Evolutionary conservation across 495 filamentous ascomycete genomes (phyloP).

Genomic region (Trichoderma asperelloides): DNA sequence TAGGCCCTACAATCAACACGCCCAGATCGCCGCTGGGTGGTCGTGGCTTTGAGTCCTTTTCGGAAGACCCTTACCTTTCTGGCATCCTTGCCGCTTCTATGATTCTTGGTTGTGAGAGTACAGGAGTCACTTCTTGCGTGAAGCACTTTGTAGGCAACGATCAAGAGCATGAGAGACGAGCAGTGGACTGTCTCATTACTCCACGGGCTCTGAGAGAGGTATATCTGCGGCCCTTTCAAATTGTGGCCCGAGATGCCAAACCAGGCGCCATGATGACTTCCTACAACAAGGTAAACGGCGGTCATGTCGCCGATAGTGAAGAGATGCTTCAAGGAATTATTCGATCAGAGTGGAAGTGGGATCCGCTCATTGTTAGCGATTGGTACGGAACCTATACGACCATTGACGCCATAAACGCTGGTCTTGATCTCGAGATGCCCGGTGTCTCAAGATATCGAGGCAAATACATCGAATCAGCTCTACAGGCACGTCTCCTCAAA

Average conservation of each 20-base stretch:
- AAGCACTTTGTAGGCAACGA: conserved; percentile 88
- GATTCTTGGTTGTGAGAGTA: conserved; percentile 64
- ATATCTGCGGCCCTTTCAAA: conserved; percentile 75
- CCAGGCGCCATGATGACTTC: conserved; percentile 75
- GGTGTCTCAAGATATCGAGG: conserved; percentile 64
- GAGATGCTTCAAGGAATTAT: conserved; percentile 64
- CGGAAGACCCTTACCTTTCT: conserved; percentile 72
- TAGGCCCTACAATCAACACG: conserved; percentile 77
- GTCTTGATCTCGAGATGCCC: conserved; percentile 74
- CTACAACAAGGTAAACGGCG: conserved; percentile 79
- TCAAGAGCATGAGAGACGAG: conserved; percentile 71
- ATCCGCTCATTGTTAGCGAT: conserved; percentile 55
- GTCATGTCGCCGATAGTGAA: conserved; percentile 66
- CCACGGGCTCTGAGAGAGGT: conserved; percentile 71
- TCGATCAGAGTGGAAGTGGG: conserved; percentile 66
- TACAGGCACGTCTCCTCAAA: conserved; percentile 52
- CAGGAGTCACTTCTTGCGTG: conserved; percentile 66
- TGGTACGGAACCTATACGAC: conserved; percentile 67
- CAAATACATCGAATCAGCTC: conserved; percentile 52
- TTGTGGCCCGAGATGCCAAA: conserved; percentile 68
- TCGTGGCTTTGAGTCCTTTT: conserved; percentile 80
- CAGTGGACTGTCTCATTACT: conserved; percentile 59
- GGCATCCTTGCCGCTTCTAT: conserved; percentile 67
- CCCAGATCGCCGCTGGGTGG: conserved; percentile 76
- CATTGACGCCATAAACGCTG: conserved; percentile 60